Conservation (phyloP, 495 filamentous ascomycete species). For the Aspergillus conjunctus region DNA sequence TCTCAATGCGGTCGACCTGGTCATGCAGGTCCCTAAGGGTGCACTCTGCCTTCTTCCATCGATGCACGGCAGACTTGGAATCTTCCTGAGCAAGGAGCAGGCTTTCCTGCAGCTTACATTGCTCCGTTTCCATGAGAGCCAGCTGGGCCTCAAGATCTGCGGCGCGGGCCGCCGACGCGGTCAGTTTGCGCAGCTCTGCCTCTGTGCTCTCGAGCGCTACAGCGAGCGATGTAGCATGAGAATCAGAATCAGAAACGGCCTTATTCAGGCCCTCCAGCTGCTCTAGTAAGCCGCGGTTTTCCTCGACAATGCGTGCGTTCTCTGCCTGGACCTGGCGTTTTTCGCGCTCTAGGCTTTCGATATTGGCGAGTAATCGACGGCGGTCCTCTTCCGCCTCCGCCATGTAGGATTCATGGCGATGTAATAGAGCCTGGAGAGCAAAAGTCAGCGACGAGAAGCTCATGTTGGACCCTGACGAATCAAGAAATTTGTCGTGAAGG, state of each 20-base stretch:
- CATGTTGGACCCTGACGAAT: conserved; percentile 23
- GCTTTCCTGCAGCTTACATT: conserved; percentile 66
- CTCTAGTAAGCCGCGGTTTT: conserved; percentile 75
- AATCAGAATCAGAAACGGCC: conserved; percentile 72
- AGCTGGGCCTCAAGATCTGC: conserved; percentile 78
- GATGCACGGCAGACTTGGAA: conserved; percentile 70
- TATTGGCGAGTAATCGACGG: conserved; percentile 62
- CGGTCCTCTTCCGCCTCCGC: conserved; percentile 85
- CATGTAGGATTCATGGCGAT: conserved; percentile 91
- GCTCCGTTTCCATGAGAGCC: conserved; percentile 75
- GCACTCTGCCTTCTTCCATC: conserved; percentile 82
- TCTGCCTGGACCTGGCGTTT: conserved; percentile 71
- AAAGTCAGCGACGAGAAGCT: conserved; percentile 64
- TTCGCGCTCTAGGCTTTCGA: conserved; percentile 76
- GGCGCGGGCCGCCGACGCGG: conserved; percentile 70
- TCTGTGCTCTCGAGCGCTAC: conserved; percentile 73
- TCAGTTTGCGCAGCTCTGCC: conserved; percentile 72
- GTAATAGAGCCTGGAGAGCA: conserved; percentile 80
- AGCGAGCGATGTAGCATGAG: conserved; percentile 69
- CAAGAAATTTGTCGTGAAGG: conserved; percentile 25
- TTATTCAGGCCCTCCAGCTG: conserved; percentile 82
- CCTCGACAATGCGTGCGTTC: conserved; percentile 73
- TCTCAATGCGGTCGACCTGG: conserved; percentile 86
- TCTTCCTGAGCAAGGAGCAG: conserved; percentile 67
- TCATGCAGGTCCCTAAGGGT: conserved; percentile 74